phyloP scores from a whole-genome alignment of 2,329 filamentous ascomycete species.

The Xylariales sp. region DNA sequence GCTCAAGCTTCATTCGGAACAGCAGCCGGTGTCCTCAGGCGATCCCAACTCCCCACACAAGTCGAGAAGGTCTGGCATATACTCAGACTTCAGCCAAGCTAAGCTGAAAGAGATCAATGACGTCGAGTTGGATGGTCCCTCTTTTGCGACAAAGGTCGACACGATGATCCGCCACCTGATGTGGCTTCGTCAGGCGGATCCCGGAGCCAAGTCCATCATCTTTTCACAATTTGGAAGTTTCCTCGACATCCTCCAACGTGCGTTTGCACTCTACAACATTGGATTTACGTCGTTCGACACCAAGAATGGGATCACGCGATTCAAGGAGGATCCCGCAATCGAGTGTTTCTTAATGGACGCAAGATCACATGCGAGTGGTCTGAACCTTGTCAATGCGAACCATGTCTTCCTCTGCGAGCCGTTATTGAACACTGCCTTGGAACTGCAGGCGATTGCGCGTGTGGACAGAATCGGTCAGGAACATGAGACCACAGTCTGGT shows the following conservation, averaged over 20 bases:
- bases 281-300: constrained; percentile 67
- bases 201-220: constrained; percentile 85
- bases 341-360: constrained; percentile 90
- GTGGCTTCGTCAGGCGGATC: constrained; percentile 79
- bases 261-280: constrained; percentile 69
- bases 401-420: constrained; percentile 96
- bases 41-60: constrained; percentile 8
- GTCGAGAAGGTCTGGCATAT: constrained; percentile 51
- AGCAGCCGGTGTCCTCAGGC: constrained; percentile 18
- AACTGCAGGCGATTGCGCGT: constrained; percentile 90
- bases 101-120: constrained; percentile 77
- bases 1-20: constrained; percentile 61
- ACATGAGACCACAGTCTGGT: constrained; percentile 86
- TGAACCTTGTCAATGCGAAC: constrained; percentile 88
- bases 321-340: constrained; percentile 66
- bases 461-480: constrained; percentile 93
- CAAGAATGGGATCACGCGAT: constrained; percentile 64
- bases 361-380: constrained; percentile 78
- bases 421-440: constrained; percentile 85
- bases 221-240: constrained; percentile 74
- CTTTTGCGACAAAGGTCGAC: constrained; percentile 88
- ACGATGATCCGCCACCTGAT: constrained; percentile 75
- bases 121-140: constrained; percentile 66
- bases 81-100: constrained; percentile 67
- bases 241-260: constrained; percentile 64